phyloP scores from a whole-genome alignment of 768 basidiomycete genomes.

The Strobilomyces confusus region DNA sequence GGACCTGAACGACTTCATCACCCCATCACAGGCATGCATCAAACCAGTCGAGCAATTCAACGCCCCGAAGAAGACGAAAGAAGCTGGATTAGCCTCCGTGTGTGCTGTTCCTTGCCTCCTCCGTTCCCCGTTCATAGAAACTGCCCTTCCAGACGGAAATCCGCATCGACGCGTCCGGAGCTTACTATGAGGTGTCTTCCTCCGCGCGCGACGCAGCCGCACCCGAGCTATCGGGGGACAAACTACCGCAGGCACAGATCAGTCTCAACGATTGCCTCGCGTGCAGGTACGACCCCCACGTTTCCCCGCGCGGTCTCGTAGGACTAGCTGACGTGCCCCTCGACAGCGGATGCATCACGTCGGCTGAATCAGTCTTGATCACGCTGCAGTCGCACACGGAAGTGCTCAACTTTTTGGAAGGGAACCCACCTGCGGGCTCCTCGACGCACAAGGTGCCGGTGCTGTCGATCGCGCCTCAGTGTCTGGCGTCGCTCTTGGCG shows the following conservation, averaged over 20 bases:
- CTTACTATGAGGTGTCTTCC: constrained; percentile 79
- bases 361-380: constrained; percentile 95
- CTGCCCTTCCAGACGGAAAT: constrained; percentile 73
- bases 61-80: constrained; percentile 36
- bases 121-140: constrained; percentile 3
- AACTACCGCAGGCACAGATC: constrained; percentile 91
- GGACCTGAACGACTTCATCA: constrained; percentile 95
- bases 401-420: constrained; percentile 73
- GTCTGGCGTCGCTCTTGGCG: constrained; percentile 76
- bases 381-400: constrained; percentile 94
- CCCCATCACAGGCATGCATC: constrained; percentile 95
- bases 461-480: constrained; percentile 87
- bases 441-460: constrained; percentile 55
- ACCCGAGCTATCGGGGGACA: constrained; percentile 39
- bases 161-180: constrained; percentile 75
- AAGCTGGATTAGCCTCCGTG: constrained; percentile 43
- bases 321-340: constrained; percentile 6
- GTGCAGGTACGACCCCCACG: constrained; percentile 68
- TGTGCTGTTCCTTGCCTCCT: constrained; percentile 8
- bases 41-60: constrained; percentile 77
- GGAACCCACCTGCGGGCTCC: constrained; percentile 43
- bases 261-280: constrained; percentile 97
- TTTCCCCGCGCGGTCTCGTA: background rate
- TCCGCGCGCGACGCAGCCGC: constrained; percentile 12
- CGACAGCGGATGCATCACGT: constrained; percentile 94